Evolutionary conservation across 2,329 filamentous ascomycete species (phyloP), one percentile per base, ranked within the genome.

Genomic region (Sporothrix euskadiensis): DNA sequence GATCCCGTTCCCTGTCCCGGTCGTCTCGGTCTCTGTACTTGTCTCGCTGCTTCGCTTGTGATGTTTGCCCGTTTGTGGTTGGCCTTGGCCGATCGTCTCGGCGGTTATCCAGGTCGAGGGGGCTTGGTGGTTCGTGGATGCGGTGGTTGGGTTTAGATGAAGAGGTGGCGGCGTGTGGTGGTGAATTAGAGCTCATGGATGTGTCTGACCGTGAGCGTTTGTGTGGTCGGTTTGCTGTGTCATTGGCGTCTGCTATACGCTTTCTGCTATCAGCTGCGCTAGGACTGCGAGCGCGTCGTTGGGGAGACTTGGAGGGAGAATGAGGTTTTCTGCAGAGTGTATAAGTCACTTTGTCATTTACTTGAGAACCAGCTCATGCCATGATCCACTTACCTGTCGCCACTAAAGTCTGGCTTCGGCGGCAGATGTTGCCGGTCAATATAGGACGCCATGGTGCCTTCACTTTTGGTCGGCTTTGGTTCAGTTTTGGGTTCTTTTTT

Each of bases 141-240:
- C 74, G 76, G 19, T 71, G 61, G 41, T 61, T n/a, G 16, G 52
- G 57, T 35, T 57, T 72, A 6, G 74, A 52, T 4, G 73, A 47
- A 39, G 73, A 41, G 7, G 71, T 39, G n/a, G 61, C 52, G n/a
- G 65, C 52, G 26, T 19, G 73, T 32, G 76, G 73, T 32, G 76
- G 72, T 8, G 75, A 71, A 75, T 54, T 74, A 30, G 75, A 76
- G 73, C 76, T 77, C 30, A 75, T 70, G 30, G 72, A 75, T 8
- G 72, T 71, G 16, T 86, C 85, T 26, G 83, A 79, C 73, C 81
- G 85, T 32, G 80, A 78, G 73, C 86, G 83, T 78, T 88, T 89
- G 71, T 81, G 81, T 1, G 83, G 81, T 71, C 85, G 83, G 32
- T 77, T 74, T 2, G 56, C 41, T 44, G 83, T 81, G 35, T 85